Base-by-base conservation (phyloP, 768 basidiomycete species). In the Collybia mongolica region DNA sequence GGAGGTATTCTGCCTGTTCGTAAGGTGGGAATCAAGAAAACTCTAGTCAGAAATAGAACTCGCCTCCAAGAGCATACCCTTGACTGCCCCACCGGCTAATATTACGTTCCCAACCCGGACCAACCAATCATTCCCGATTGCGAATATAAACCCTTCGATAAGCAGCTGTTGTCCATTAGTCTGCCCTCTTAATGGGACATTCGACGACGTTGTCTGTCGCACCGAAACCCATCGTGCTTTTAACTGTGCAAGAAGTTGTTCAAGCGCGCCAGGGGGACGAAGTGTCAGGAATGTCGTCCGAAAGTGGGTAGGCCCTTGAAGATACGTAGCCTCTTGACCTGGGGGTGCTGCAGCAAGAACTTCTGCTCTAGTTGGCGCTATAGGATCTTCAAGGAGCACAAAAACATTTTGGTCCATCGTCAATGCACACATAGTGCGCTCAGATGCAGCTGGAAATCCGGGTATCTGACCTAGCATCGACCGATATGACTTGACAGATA, bases 41-140 rank as follows among this genome's bases (percentile, higher is more conserved):
- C 2, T 32, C 9, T 3, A 58, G 28, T 9, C 24, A 46, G 26
- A 59, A 47, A 49, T 41, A 17, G 17, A 4, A 48, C 44, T 52
- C 51, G 88, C 90, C 82, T 93, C 90, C 22, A 93, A 71, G 36
- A 93, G 72, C 86, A 93, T 89, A n/a, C 90, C 90, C 60, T 84
- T 89, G 3, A 87, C 74, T 5, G 80, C 81, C 26, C 89, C 88
- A 18, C 88, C 88, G 18, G 86, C 80, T 17, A 90, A 71, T 38
- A 82, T 76, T 32, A 93, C 89, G 64, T 89, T 89, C 7, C 90
- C 90, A 28, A 83, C 81, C 14, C 90, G 77, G 7, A 93, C 84
- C 15, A 91, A 67, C 87, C 90, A 93, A 63, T 93, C 90, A 29
- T 71, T 84, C 1, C 90, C 90, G 46, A 93, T 88, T 15, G 81